These are phyloP conservation scores for Nepenthes gracilis DNA, from an alignment of 148 eudicot species.

Conservation along the genomic window DNA sequence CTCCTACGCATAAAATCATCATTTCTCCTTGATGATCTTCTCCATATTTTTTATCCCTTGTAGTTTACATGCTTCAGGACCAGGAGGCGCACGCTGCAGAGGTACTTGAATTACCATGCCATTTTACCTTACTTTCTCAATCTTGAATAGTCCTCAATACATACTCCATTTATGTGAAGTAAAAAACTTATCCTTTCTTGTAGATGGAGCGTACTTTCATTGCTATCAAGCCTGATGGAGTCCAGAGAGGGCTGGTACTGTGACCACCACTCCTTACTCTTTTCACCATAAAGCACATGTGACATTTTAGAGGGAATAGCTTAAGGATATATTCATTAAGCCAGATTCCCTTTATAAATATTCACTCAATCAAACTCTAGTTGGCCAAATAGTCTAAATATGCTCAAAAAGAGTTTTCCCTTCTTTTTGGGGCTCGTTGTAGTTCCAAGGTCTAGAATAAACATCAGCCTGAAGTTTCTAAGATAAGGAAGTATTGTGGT, in stretches of 20 bases:
- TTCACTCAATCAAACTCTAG: no score
- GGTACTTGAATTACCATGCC: constrained; percentile 25
- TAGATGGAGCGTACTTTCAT: constrained; percentile 96
- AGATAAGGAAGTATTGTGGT: no score
- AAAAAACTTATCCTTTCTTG: constrained; percentile 1
- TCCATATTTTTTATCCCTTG: constrained; percentile 6
- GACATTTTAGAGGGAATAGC: not conserved
- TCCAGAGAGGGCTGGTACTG: constrained; percentile 93
- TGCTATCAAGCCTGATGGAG: constrained; percentile 99
- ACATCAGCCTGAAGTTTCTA: no score
- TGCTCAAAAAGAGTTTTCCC: no score
- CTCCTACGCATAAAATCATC: not conserved
- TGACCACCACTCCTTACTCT: not conserved
- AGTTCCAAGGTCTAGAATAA: no score
- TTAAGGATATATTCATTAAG: no score
- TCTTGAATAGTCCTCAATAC: no score
- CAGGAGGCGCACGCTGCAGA: constrained; percentile 83
- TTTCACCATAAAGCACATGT: not conserved
- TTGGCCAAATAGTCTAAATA: no score
- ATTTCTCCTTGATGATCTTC: not conserved
- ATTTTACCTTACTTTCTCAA: not conserved
- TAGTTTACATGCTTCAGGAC: constrained; percentile 87
- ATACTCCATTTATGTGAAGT: no score
- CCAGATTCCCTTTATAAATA: no score
- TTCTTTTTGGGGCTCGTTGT: no score